Conservation (phyloP, 495 filamentous ascomycete genomes). For the Cercophora scortea region DNA sequence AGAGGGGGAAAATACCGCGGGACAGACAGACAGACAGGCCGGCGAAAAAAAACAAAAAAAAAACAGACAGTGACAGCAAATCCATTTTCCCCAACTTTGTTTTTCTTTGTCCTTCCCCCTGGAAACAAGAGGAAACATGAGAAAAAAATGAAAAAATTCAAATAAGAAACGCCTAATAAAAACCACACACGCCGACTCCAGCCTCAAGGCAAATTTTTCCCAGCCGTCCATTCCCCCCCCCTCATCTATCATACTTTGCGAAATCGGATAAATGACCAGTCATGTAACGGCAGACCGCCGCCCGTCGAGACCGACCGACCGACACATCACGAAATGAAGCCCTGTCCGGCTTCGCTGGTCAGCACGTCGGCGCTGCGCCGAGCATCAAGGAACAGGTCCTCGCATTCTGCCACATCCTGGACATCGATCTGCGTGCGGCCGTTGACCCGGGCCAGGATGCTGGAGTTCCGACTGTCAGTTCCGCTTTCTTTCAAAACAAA, state of each 20-base stretch:
- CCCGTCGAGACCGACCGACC: conserved; percentile 8
- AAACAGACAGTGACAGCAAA: background rate
- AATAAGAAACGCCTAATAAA: background rate
- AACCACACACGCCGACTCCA: conserved; percentile 18
- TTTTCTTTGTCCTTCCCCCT: background rate
- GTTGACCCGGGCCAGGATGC: conserved; percentile 53
- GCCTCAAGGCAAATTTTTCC: conserved; percentile 22
- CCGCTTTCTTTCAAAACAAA: background rate
- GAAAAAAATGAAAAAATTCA: background rate
- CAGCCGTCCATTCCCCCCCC: conserved; percentile 14
- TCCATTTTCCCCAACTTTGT: too few relatives aligned
- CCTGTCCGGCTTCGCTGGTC: conserved; percentile 51
- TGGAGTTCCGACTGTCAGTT: conserved; percentile 16
- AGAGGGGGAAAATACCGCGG: background rate
- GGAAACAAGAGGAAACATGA: background rate
- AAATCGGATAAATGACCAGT: conserved; percentile 33
- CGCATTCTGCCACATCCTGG: conserved; percentile 78
- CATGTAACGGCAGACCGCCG: conserved; percentile 12
- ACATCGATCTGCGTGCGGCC: conserved; percentile 70
- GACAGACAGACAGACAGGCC: too few relatives aligned
- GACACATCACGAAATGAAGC: conserved; percentile 48
- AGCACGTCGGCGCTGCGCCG: conserved; percentile 71
- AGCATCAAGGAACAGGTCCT: conserved; percentile 85
- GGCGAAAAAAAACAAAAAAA: background rate
- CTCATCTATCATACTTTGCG: conserved; percentile 24